Conservation (phyloP, 305 asterid genomes). For the Salvia sclarea region DNA sequence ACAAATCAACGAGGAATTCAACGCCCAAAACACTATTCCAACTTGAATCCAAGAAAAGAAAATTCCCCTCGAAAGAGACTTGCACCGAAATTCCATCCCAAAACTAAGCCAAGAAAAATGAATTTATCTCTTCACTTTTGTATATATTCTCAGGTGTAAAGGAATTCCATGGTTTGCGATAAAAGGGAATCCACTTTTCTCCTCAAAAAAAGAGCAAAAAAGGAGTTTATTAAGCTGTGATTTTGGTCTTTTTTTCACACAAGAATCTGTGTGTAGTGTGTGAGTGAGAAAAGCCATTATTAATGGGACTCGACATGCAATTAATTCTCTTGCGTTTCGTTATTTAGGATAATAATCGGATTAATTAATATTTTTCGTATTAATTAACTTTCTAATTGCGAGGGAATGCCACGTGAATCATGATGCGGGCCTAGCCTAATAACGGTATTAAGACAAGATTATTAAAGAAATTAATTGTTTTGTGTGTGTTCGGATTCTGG, state of each 20-base stretch:
- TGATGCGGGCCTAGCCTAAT: not conserved
- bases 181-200: slow-evolving; percentile 46
- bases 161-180: slow-evolving; percentile 54
- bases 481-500: slow-evolving; percentile 14
- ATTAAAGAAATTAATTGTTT: slow-evolving; percentile 19
- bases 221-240: slow-evolving; percentile 9
- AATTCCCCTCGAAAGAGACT: slow-evolving; percentile 39
- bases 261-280: slow-evolving; percentile 22
- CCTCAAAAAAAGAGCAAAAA: not conserved
- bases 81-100: slow-evolving; percentile 37
- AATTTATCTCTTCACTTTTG: slow-evolving; percentile 22
- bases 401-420: slow-evolving; percentile 8
- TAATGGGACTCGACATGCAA: slow-evolving; percentile 23
- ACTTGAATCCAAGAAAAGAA: slow-evolving; percentile 1
- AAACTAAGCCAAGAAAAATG: slow-evolving; percentile 18
- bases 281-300: slow-evolving; percentile 34
- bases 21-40: slow-evolving; percentile 21
- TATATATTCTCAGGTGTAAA: slow-evolving; percentile 27
- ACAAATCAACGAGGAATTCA: slow-evolving; percentile 16
- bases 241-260: not conserved
- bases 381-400: not conserved
- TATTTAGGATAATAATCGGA: slow-evolving; percentile 1
- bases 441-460: not conserved
- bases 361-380: not conserved
- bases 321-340: slow-evolving; percentile 12